Conservation (phyloP, 176 grass and related monocot species). For the Juncus inflexus region DNA sequence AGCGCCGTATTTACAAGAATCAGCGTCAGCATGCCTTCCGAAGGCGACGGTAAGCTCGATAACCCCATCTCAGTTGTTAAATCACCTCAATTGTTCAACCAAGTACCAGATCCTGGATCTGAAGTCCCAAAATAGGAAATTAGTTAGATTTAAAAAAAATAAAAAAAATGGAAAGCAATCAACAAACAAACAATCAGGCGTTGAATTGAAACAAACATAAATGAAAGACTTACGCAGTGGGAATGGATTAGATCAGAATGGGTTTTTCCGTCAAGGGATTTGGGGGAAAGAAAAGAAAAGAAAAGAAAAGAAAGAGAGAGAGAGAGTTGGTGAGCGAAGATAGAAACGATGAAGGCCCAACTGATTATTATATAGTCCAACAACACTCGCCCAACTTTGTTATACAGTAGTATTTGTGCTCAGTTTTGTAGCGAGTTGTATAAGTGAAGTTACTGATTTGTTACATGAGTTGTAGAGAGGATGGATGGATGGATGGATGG, state of each 20-base stretch:
- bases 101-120: neutral
- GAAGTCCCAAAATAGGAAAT: constrained; percentile 3
- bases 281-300: neutral
- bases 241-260: constrained; percentile 22
- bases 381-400: too few relatives aligned
- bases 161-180: neutral
- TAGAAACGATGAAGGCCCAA: neutral
- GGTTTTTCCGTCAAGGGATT: neutral
- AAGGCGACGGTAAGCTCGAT: constrained; percentile 59
- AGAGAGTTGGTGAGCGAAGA: neutral
- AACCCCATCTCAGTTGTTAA: constrained; percentile 52
- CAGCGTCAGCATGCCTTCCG: constrained; percentile 54
- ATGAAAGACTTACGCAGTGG: constrained; percentile 10
- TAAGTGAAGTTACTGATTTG: too few relatives aligned
- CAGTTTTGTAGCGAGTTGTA: too few relatives aligned
- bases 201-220: neutral
- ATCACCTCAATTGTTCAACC: neutral
- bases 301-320: too few relatives aligned
- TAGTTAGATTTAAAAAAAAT: constrained; percentile 3
- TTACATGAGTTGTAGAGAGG: too few relatives aligned
- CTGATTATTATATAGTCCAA: too few relatives aligned
- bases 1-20: constrained; percentile 59
- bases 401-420: too few relatives aligned
- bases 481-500: too few relatives aligned
- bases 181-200: constrained; percentile 1